Evolutionary conservation across 2,329 filamentous ascomycete genomes (phyloP).

Genomic region (Tolypocladium capitatum): DNA sequence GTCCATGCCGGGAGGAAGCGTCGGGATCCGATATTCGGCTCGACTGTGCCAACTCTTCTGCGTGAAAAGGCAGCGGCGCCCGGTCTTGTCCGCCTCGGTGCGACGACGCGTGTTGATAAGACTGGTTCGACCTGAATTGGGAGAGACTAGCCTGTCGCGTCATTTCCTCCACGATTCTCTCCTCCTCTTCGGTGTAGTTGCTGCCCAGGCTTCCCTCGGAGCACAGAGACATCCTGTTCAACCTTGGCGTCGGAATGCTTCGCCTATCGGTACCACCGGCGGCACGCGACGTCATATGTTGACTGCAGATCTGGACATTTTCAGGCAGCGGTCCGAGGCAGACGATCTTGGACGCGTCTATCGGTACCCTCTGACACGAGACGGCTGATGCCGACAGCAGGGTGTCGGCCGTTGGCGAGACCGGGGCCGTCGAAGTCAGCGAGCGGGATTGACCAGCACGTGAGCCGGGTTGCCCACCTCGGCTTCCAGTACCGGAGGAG

Average conservation of each 20-base stretch:
- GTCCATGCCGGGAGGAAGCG: conserved; percentile 9
- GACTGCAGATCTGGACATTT: conserved; percentile 22
- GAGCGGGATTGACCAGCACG: conserved; percentile 4
- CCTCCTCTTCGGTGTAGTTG: conserved; percentile 43
- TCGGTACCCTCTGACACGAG: conserved; percentile 32
- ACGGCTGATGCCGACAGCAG: conserved; percentile 3
- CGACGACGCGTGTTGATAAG: not conserved
- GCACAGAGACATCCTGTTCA: conserved; percentile 5
- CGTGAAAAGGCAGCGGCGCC: not conserved
- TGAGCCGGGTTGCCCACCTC: conserved; percentile 2
- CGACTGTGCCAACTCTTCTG: not conserved
- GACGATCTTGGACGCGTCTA: conserved; percentile 38
- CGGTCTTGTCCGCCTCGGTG: not conserved
- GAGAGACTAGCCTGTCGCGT: conserved; percentile 11
- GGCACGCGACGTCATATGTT: conserved; percentile 5
- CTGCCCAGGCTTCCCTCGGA: conserved; percentile 34
- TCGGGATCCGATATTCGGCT: not conserved
- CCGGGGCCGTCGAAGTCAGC: not conserved
- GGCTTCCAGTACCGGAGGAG: conserved; percentile 7
- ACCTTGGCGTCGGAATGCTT: not conserved
- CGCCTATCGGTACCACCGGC: conserved; percentile 2
- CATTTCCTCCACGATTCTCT: conserved; percentile 18
- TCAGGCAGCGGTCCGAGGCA: conserved; percentile 42
- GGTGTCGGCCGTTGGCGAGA: not conserved
- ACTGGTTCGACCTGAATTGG: not conserved